Percentiles rank a stretch among this genome's conserved stretches.
These are phyloP conservation scores for Venturia carpophila DNA, from an alignment of 2,329 filamentous ascomycete genomes.

Conservation along the genomic window DNA sequence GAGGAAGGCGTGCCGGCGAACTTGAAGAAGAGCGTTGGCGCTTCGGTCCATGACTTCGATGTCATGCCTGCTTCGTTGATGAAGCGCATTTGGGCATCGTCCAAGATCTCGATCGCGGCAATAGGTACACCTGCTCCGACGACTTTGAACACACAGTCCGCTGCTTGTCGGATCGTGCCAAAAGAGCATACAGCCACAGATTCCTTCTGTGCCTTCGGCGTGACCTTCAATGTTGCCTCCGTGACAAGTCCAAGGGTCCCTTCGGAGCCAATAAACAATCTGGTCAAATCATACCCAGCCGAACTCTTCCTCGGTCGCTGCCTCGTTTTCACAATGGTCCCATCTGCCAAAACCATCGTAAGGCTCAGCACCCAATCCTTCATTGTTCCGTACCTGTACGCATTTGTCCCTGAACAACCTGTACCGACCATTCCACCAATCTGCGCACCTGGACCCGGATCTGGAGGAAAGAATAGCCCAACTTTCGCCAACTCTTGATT, in stretches of 20 bases:
- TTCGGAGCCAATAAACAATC: constrained; percentile 83
- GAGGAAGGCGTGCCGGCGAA: constrained; percentile 59
- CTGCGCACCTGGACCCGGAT: constrained; percentile 84
- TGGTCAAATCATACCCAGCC: constrained; percentile 85
- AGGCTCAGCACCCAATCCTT: constrained; percentile 83
- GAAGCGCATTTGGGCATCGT: constrained; percentile 80
- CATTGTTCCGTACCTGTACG: constrained; percentile 91
- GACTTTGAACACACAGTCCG: constrained; percentile 70
- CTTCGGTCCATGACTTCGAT: constrained; percentile 58
- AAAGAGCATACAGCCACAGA: constrained; percentile 70
- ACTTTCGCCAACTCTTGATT: constrained; percentile 67
- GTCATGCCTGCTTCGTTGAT: constrained; percentile 61
- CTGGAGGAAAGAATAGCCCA: constrained; percentile 83
- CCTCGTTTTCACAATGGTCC: constrained; percentile 80
- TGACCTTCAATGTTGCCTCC: constrained; percentile 81
- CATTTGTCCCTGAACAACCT: constrained; percentile 73
- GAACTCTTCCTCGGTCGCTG: constrained; percentile 83
- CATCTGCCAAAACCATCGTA: constrained; percentile 84
- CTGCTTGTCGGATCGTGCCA: constrained; percentile 59
- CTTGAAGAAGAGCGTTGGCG: constrained; percentile 68
- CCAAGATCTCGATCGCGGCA: constrained; percentile 85
- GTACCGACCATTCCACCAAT: constrained; percentile 85
- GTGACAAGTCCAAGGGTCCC: constrained; percentile 87
- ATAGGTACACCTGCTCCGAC: constrained; percentile 76
- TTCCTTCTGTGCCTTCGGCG: constrained; percentile 68